Conservation (phyloP, 176 grass and related monocot species). For the Cenchrus purpureus region DNA sequence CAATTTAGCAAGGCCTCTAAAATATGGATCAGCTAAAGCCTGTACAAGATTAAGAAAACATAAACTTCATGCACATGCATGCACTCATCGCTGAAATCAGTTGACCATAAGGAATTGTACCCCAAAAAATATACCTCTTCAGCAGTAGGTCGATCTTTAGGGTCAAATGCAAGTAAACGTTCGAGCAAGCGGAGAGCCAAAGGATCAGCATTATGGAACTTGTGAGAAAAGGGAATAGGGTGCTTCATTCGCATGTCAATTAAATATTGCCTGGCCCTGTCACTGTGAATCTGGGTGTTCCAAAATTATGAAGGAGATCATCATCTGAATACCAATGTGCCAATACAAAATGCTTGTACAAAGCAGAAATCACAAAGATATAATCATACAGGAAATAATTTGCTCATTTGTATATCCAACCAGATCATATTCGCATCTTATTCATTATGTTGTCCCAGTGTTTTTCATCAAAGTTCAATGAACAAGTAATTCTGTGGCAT, state of each 20-base stretch:
- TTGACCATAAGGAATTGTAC: slow-evolving; percentile 17
- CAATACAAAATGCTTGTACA: slow-evolving; percentile 26
- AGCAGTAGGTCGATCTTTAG: slow-evolving; percentile 80
- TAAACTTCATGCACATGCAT: neutral
- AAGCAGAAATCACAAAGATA: slow-evolving; percentile 20
- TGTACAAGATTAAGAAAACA: slow-evolving; percentile 40
- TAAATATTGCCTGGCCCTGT: slow-evolving; percentile 80
- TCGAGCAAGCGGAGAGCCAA: slow-evolving; percentile 75
- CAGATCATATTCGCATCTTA: slow-evolving; percentile 3
- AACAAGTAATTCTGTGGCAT: slow-evolving; percentile 23
- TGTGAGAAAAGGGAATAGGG: slow-evolving; percentile 60
- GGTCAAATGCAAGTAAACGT: slow-evolving; percentile 91
- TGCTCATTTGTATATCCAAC: neutral
- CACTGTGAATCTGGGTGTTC: slow-evolving; percentile 73
- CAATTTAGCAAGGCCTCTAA: slow-evolving; percentile 62
- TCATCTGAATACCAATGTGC: slow-evolving; percentile 2
- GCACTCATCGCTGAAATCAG: slow-evolving; percentile 14
- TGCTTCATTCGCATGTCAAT: slow-evolving; percentile 66
- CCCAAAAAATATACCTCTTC: slow-evolving; percentile 65
- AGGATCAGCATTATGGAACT: slow-evolving; percentile 74
- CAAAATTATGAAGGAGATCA: slow-evolving; percentile 35
- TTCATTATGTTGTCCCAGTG: neutral
- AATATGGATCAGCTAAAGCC: slow-evolving; percentile 98
- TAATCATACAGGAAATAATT: slow-evolving; percentile 25
- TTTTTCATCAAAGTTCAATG: slow-evolving; percentile 10